Percentiles rank a stretch among this genome's conserved stretches.
Evolutionary conservation across 2,329 filamentous ascomycete species (phyloP).

Genomic region (Phyllosticta citriasiana): DNA sequence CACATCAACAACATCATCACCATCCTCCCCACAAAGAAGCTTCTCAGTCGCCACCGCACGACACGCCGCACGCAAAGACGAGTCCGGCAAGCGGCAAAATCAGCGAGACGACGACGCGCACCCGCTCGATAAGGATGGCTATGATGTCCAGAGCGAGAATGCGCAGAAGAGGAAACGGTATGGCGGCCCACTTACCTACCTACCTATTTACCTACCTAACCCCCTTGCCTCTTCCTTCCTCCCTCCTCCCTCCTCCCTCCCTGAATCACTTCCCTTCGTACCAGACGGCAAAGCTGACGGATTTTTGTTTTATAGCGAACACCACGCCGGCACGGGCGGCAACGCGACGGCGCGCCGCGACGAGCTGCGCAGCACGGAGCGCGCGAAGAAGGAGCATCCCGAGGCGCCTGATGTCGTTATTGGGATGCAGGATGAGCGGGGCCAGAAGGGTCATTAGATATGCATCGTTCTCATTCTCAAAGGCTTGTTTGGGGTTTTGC

Average conservation of each 20-base stretch:
- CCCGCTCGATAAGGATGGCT: not conserved
- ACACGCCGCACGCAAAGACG: not conserved
- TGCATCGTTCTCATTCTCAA: not conserved
- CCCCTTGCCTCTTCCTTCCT: not conserved
- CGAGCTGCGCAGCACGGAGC: slow-evolving; percentile 24
- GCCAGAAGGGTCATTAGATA: slow-evolving; percentile 28
- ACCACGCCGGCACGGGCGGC: slow-evolving; percentile 27
- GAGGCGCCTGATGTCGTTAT: slow-evolving; percentile 38
- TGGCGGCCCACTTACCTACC: slow-evolving; percentile 10
- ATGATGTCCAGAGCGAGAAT: slow-evolving; percentile 25
- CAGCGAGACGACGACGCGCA: not conserved
- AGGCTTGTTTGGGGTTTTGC: slow-evolving; percentile 13
- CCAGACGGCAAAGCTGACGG: no score
- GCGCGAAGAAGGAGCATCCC: slow-evolving; percentile 38
- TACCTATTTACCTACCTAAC: not conserved
- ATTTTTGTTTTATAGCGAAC: slow-evolving; percentile 8
- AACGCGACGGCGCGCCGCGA: slow-evolving; percentile 31
- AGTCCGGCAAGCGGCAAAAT: not conserved
- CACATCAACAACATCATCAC: slow-evolving; percentile 19
- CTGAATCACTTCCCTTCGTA: no score
- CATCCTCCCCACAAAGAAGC: no score
- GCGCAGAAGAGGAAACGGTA: slow-evolving; percentile 24
- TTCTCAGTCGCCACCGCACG: no score
- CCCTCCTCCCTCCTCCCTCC: not conserved
- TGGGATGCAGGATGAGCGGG: slow-evolving; percentile 43